Conservation (phyloP, 176 grass and related monocot species). For the Juncus effusus region DNA sequence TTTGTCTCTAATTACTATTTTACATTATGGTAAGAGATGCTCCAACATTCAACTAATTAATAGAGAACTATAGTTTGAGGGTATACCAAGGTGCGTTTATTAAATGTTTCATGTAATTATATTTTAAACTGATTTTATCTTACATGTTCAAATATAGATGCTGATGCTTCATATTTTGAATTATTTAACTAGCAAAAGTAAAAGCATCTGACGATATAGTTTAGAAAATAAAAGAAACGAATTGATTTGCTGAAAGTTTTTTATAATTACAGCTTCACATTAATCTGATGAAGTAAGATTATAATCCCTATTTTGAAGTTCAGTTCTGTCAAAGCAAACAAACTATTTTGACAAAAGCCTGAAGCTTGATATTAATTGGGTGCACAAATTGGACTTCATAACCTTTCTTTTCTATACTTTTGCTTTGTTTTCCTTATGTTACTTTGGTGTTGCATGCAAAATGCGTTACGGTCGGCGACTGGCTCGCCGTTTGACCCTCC, state of each 20-base stretch:
- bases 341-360: background rate
- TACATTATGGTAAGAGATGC: background rate
- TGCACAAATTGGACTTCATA: background rate
- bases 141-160: no score
- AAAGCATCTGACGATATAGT: no score
- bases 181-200: no score
- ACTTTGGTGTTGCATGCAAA: conserved; percentile 8
- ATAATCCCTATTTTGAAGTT: background rate
- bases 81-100: background rate
- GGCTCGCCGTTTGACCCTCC: conserved; percentile 13
- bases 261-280: background rate
- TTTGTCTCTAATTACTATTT: background rate
- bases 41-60: background rate
- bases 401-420: no score
- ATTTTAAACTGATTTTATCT: background rate
- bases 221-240: no score
- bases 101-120: background rate
- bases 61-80: background rate
- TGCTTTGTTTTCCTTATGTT: background rate
- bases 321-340: background rate
- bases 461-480: background rate
- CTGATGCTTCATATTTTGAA: no score
- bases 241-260: no score
- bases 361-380: background rate
- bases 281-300: background rate